Evolutionary conservation across 306 rosid species (phyloP), one percentile per base, ranked within the genome.

Genomic region (Acacia melanoxylon): DNA sequence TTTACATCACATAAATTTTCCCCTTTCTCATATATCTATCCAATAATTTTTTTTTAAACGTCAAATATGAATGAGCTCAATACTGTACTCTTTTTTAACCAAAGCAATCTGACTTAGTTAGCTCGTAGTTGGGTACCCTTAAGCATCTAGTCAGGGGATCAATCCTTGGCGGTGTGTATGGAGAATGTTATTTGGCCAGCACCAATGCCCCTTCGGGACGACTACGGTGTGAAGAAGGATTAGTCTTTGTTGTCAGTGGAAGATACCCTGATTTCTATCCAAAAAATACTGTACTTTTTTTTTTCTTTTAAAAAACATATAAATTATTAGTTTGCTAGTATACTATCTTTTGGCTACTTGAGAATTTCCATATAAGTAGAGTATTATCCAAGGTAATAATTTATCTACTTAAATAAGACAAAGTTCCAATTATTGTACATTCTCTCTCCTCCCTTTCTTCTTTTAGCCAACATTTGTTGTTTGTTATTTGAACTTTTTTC

Each of bases 401-500:
- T 17, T 22, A 54, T 58, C 46, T 71, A 52, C 44, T 56, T 40
- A 68, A 8, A 41, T 14, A 68, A 67, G 70, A 46, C 56, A 78
- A 67, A 48, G 61, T 35, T 73, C 56, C 14, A 37, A 44, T 71
- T 31, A 65, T 72, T 46, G 31, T 20, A 78, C 51, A 65, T 16
- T 72, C 66, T 72, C 24, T 33, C 68, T 24, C 82, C 33, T 33
- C 24, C 33, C 66, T 52, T 20, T 66, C 82, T 67, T 74, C 45
- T 27, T 78, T 59, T 73, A 85, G 80, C 46, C 33, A 54, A 37
- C 24, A 24, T 82, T 27, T 81, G n/a, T 48, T 33, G 66, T n/a
- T 35, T 46, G 51, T 40, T 49, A 69, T 63, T 27, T 72, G 67
- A 58, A 76, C 27, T 15, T 42, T 46, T 41, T 54, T 13, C 75